Percentiles rank a stretch among this genome's conserved stretches.
Conservation (phyloP, 1,284 basidiomycete species). For the Leccinum solheimii region DNA sequence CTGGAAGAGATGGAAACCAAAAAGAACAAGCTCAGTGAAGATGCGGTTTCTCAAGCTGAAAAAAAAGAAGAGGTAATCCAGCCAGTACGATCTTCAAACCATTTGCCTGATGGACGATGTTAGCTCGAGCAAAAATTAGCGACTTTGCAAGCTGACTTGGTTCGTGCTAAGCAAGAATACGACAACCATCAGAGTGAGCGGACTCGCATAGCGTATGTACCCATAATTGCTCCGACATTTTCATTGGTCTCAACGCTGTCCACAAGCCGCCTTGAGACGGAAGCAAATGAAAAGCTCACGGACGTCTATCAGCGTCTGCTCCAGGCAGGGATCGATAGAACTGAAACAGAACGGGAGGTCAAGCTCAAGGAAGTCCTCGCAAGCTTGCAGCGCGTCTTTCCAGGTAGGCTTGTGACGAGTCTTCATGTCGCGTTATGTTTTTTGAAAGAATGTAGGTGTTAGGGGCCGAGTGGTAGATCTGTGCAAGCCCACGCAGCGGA, state of each 20-base stretch:
- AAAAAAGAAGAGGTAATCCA: slow-evolving; percentile 60
- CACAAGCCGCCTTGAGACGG: slow-evolving; percentile 80
- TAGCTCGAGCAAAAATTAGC: slow-evolving; percentile 65
- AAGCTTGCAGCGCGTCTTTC: slow-evolving; percentile 85
- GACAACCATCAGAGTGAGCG: slow-evolving; percentile 76
- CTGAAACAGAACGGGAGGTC: slow-evolving; percentile 83
- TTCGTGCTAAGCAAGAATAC: slow-evolving; percentile 65
- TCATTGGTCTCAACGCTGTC: neutral
- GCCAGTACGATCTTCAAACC: neutral
- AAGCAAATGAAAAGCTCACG: slow-evolving; percentile 89
- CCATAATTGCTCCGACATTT: neutral
- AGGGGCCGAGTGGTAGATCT: slow-evolving; percentile 90
- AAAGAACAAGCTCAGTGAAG: slow-evolving; percentile 60
- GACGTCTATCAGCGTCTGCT: slow-evolving; percentile 83
- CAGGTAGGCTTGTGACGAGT: slow-evolving; percentile 46
- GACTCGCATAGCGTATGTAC: slow-evolving; percentile 63
- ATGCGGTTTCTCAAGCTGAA: slow-evolving; percentile 54
- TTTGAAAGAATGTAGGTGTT: slow-evolving; percentile 54
- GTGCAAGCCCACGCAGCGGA: slow-evolving; percentile 89
- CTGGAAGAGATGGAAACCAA: slow-evolving; percentile 66
- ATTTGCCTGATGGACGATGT: slow-evolving; percentile 4
- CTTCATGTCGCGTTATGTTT: neutral
- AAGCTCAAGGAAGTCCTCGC: slow-evolving; percentile 79
- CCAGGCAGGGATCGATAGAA: slow-evolving; percentile 84
- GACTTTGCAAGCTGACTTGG: slow-evolving; percentile 54